A percentile compares a stretch with the other conserved stretches of the same genome.
Conservation (phyloP, 2,329 filamentous ascomycete genomes). For the Paradendryphiella salina region DNA sequence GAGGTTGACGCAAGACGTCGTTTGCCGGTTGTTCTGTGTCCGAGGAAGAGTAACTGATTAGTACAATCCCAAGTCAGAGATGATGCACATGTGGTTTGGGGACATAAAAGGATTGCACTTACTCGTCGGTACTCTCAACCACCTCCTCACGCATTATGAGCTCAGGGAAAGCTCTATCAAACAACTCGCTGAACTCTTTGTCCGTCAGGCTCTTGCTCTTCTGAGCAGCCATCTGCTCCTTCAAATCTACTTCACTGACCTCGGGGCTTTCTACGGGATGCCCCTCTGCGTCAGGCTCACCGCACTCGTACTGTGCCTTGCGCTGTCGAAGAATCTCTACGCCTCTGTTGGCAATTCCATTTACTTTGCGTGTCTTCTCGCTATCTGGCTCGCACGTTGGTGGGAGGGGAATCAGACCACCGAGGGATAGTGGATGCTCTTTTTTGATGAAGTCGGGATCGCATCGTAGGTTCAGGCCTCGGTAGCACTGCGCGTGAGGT, state of each 20-base stretch:
- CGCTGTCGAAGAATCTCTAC: conserved; percentile 84
- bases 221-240: conserved; percentile 73
- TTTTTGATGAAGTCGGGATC: conserved; percentile 85
- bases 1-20: conserved; percentile 78
- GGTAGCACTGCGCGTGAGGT: conserved; percentile 84
- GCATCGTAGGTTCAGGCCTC: conserved; percentile 75
- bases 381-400: conserved; percentile 95
- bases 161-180: conserved; percentile 73
- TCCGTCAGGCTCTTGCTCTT: conserved; percentile 81
- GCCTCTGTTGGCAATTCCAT: conserved; percentile 83
- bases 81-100: conserved; percentile 27
- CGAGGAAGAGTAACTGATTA: conserved; percentile 80
- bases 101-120: conserved; percentile 47
- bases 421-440: conserved; percentile 79
- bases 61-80: conserved; percentile 55
- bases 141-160: conserved; percentile 66
- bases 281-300: conserved; percentile 68
- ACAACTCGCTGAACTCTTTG: conserved; percentile 89
- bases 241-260: conserved; percentile 70
- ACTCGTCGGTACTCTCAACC: conserved; percentile 60
- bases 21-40: conserved; percentile 71
- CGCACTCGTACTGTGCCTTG: conserved; percentile 88
- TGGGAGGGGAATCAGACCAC: conserved; percentile 78
- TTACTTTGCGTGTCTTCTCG: conserved; percentile 84
- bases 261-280: conserved; percentile 65